A percentile compares a stretch with the other conserved stretches of the same genome.
Conservation (phyloP, 345 rosid genomes). For the Luvunga scandens region DNA sequence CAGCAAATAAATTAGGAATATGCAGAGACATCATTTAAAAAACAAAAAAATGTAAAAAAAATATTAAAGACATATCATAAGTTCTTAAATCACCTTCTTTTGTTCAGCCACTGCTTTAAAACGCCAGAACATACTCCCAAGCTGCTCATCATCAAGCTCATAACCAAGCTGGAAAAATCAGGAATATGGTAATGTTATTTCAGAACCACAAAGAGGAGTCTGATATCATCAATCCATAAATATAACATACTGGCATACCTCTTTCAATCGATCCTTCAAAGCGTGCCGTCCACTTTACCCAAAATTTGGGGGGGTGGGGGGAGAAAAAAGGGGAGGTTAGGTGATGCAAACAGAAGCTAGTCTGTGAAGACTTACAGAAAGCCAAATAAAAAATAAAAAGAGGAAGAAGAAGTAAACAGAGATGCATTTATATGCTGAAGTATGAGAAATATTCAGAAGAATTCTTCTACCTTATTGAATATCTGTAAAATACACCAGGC, state of each 20-base stretch:
- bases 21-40: constrained; percentile 1
- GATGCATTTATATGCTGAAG: not conserved
- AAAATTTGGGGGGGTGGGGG: too few species aligned
- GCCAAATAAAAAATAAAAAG: not conserved
- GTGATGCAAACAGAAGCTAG: not conserved
- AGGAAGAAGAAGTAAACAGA: not conserved
- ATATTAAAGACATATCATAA: not conserved
- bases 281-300: constrained; percentile 91
- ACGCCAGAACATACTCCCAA: constrained; percentile 74
- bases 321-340: not conserved
- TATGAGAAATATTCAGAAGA: not conserved
- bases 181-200: constrained; percentile 16
- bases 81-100: constrained; percentile 57
- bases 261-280: constrained; percentile 63
- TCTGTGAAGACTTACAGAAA: too few species aligned
- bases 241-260: constrained; percentile 44
- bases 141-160: constrained; percentile 68
- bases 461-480: not conserved
- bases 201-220: not conserved
- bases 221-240: not conserved
- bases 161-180: constrained; percentile 70
- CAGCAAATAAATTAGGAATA: constrained; percentile 20
- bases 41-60: not conserved
- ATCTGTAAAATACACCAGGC: not conserved
- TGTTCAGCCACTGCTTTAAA: constrained; percentile 90